Conservation (phyloP, 345 rosid genomes). For the Schrenkiella parvula region DNA sequence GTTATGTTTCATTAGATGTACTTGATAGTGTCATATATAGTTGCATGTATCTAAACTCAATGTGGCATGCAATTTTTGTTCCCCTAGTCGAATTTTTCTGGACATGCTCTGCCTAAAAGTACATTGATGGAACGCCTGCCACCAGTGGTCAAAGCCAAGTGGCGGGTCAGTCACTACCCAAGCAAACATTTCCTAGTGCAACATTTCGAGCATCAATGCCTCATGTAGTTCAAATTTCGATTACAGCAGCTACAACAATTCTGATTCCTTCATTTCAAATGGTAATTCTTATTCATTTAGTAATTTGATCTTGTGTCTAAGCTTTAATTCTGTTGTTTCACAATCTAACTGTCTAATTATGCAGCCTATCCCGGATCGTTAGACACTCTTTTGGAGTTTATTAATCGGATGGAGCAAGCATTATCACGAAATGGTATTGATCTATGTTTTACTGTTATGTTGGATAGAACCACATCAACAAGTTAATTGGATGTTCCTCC, state of each 20-base stretch:
- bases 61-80: background rate
- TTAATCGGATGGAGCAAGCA: conserved; percentile 65
- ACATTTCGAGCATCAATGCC: conserved; percentile 47
- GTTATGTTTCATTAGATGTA: background rate
- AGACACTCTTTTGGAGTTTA: conserved; percentile 68
- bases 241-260: conserved; percentile 42
- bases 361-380: conserved; percentile 89
- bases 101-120: conserved; percentile 51
- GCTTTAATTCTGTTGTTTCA: conserved; percentile 8
- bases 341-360: conserved; percentile 7
- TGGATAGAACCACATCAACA: background rate
- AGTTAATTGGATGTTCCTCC: conserved; percentile 30
- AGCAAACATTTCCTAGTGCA: conserved; percentile 49
- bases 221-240: conserved; percentile 64
- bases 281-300: conserved; percentile 34
- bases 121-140: conserved; percentile 38
- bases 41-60: background rate
- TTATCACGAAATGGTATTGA: conserved; percentile 61
- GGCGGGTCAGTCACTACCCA: conserved; percentile 48
- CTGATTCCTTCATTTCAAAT: conserved; percentile 63
- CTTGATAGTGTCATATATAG: background rate
- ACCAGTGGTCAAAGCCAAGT: conserved; percentile 45
- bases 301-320: background rate
- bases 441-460: background rate
- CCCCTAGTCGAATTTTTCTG: conserved; percentile 44